Conservation (phyloP, 2,329 filamentous ascomycete species). For the Fusarium kyushuense region DNA sequence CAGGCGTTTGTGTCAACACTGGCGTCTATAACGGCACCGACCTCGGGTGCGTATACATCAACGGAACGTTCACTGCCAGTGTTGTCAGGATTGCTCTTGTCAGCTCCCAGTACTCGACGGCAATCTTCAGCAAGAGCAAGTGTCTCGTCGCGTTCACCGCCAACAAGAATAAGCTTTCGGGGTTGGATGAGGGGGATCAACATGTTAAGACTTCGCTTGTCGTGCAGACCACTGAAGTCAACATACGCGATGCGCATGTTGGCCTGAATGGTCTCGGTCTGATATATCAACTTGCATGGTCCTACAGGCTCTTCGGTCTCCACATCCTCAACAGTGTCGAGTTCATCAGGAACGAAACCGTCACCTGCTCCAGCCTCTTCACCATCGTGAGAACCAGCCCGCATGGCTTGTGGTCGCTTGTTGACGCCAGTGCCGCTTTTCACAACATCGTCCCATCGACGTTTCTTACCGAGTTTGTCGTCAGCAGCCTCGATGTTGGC, state of each 20-base stretch:
- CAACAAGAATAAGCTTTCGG: conserved; percentile 92
- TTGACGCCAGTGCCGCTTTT: conserved; percentile 56
- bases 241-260: conserved; percentile 86
- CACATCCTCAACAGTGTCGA: conserved; percentile 69
- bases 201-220: conserved; percentile 94
- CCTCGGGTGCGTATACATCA: conserved; percentile 83
- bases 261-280: conserved; percentile 72
- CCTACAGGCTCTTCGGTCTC: conserved; percentile 66
- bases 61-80: conserved; percentile 62
- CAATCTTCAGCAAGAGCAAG: conserved; percentile 82
- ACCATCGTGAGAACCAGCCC: conserved; percentile 60
- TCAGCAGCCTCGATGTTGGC: conserved; percentile 58
- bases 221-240: conserved; percentile 92
- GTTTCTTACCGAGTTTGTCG: conserved; percentile 85
- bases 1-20: conserved; percentile 98
- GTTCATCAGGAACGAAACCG: conserved; percentile 63
- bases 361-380: conserved; percentile 54
- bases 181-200: conserved; percentile 93
- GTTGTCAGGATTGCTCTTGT: conserved; percentile 6
- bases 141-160: conserved; percentile 84
- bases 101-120: conserved; percentile 67
- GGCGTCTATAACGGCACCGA: conserved; percentile 83
- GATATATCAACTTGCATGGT: conserved; percentile 80
- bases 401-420: conserved; percentile 69
- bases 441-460: conserved; percentile 86